Percentiles rank a stretch among this genome's conserved stretches.
phyloP scores from a whole-genome alignment of 106 monocot genomes.

The Acanthochlamys bracteata region DNA sequence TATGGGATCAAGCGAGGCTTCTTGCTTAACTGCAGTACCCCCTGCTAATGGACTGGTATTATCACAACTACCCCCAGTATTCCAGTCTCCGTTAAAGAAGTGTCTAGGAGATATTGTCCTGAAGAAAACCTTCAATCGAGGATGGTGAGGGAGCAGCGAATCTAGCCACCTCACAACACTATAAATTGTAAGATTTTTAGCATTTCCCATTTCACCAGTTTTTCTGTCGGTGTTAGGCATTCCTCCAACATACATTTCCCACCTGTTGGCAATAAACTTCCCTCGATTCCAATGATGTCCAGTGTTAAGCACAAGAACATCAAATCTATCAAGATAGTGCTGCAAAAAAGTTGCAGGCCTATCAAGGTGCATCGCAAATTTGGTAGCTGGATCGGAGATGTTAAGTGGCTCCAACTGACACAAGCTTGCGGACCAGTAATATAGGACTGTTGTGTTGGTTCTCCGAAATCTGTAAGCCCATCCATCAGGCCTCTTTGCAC shows the following conservation, averaged over 20 bases:
- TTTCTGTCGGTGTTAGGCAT: constrained; percentile 39
- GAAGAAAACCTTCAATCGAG: constrained; percentile 56
- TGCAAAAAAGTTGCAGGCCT: constrained; percentile 50
- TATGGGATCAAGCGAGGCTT: constrained; percentile 42
- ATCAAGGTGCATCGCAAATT: constrained; percentile 82
- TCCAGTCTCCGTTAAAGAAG: constrained; percentile 91
- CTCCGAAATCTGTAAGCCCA: constrained; percentile 69
- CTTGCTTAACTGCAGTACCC: constrained; percentile 49
- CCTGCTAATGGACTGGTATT: constrained; percentile 51
- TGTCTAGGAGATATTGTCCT: constrained; percentile 85
- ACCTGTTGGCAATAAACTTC: constrained; percentile 60
- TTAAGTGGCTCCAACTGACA: constrained; percentile 73
- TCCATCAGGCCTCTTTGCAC: constrained; percentile 58
- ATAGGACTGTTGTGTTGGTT: constrained; percentile 74
- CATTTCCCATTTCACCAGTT: constrained; percentile 34
- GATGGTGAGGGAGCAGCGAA: constrained; percentile 36
- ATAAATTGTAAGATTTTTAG: constrained; percentile 52
- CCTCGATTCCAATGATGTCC: constrained; percentile 93
- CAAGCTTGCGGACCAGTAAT: constrained; percentile 75
- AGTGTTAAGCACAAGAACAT: constrained; percentile 81
- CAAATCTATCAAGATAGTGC: constrained; percentile 44
- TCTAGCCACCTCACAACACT: constrained; percentile 70
- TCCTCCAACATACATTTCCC: constrained; percentile 69
- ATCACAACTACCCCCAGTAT: constrained; percentile 87
- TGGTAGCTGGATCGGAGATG: constrained; percentile 34